Base-by-base conservation (phyloP, 768 basidiomycete species). In the Symmetrospora coprosmae region DNA sequence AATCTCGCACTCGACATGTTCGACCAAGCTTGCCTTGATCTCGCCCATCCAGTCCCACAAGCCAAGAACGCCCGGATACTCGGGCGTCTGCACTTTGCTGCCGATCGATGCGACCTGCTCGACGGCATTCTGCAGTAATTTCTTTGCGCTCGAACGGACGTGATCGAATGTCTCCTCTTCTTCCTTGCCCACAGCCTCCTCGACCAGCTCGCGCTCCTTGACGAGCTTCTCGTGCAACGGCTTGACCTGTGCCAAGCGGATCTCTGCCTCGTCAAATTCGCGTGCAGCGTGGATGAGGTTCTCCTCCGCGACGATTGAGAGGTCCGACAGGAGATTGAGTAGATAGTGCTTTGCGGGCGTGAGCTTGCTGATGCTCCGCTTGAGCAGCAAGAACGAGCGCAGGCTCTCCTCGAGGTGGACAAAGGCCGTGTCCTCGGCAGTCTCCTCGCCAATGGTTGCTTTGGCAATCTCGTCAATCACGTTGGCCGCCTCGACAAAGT, bases 331-430 rank as follows among this genome's bases (percentile, higher is more conserved):
- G n/a, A 97, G 78, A 69, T 92, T 83, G 66, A 79, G 79, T 50
- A 99, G 80, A 74, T 92, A 99, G 14, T 88, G 92, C 62, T 85
- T 81, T 13, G 83, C 90, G 16, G 94, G 94, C 23, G 86, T 82
- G 41, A 99, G 83, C 75, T 97, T 99, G 45, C 89, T 92, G 74
- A 87, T 88, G n/a, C 85, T 79, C 27, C 94, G 84, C 76, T 97
- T 97, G 74, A 84, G 82, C 64, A 97, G 82, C 11, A 99, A 90
- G 72, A 99, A 99, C 0, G 87, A 89, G 17, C 92, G 82, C 34
- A 99, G 76, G 0, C 86, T 81, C 9, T 84, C 81, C 72, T 97
- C 91, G 63, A 99, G 83, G 69, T 86, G 82, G 60, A 84, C 83
- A 68, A 97, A 96, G 0, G 86, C 68, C 17, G 64, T 68, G 56